Percentiles rank a stretch among this genome's conserved stretches.
These are phyloP conservation scores for Stagonosporopsis vannaccii DNA, from an alignment of 2,329 filamentous ascomycete species.

Conservation along the genomic window DNA sequence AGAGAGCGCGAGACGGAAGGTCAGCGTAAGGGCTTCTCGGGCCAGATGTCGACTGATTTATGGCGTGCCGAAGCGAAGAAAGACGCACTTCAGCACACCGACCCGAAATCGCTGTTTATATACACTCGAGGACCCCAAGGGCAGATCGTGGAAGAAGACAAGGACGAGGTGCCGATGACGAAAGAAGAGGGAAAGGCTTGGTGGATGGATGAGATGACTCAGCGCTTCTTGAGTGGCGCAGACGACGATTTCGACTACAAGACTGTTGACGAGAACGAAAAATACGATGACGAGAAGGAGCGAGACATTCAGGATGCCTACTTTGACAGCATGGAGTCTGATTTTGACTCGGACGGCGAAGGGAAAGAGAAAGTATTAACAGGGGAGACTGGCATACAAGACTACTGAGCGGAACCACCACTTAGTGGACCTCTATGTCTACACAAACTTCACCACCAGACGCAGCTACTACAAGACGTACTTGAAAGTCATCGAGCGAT, in stretches of 20 bases:
- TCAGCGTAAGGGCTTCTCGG: conserved; percentile 77
- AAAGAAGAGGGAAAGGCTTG: conserved; percentile 71
- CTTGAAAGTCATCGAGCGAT: conserved; percentile 68
- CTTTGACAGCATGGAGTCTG: conserved; percentile 80
- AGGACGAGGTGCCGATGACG: conserved; percentile 62
- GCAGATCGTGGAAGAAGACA: conserved; percentile 65
- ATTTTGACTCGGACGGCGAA: conserved; percentile 63
- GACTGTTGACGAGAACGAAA: conserved; percentile 73
- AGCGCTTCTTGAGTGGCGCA: conserved; percentile 76
- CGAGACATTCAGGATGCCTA: conserved; percentile 75
- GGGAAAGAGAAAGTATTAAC: conserved; percentile 46
- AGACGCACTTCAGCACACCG: conserved; percentile 64
- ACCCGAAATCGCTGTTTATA: conserved; percentile 58
- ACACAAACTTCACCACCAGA: not conserved
- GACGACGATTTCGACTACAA: conserved; percentile 83
- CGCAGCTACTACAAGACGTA: conserved; percentile 61
- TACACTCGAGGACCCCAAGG: conserved; percentile 61
- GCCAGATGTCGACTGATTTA: conserved; percentile 79
- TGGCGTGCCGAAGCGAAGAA: conserved; percentile 79
- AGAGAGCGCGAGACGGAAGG: conserved; percentile 77
- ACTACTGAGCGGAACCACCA: conserved; percentile 47
- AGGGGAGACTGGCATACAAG: conserved; percentile 59
- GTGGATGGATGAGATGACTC: conserved; percentile 76
- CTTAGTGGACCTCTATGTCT: not conserved
- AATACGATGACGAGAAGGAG: conserved; percentile 72